A percentile compares a stretch with the other conserved stretches of the same genome.
These are phyloP conservation scores for Candolleomyces efflorescens DNA, from an alignment of 768 basidiomycete genomes.

Conservation along the genomic window DNA sequence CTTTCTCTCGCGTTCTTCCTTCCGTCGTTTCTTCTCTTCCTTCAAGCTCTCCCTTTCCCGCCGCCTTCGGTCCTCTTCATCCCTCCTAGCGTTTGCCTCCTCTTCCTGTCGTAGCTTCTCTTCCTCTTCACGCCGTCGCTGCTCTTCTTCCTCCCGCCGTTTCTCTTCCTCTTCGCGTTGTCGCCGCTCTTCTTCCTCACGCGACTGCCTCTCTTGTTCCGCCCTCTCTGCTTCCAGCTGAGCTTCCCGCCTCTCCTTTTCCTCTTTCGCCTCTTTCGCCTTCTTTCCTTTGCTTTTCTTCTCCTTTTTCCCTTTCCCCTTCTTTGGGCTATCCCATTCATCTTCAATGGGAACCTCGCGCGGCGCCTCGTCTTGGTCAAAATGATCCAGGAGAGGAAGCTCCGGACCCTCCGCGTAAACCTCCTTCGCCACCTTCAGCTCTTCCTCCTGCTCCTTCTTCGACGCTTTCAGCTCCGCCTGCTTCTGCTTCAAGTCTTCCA, in stretches of 20 bases:
- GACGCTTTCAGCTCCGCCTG: not conserved
- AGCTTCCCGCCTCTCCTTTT: constrained; percentile 8
- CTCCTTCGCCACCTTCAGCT: not conserved
- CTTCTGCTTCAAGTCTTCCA: constrained; percentile 6
- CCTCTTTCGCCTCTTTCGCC: constrained; percentile 7
- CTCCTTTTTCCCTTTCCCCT: constrained; percentile 11
- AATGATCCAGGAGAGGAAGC: not conserved
- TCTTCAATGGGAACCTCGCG: constrained; percentile 8
- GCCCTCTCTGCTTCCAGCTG: constrained; percentile 9
- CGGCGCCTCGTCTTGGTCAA: no score
- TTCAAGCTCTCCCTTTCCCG: constrained; percentile 16
- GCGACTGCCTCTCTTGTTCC: constrained; percentile 12
- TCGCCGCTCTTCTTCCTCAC: constrained; percentile 15
- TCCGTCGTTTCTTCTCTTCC: constrained; percentile 10
- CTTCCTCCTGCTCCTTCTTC: constrained; percentile 9
- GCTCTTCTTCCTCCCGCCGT: constrained; percentile 10
- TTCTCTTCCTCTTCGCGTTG: constrained; percentile 10
- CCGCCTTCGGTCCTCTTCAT: constrained; percentile 15
- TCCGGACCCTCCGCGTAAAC: not conserved
- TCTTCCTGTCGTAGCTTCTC: constrained; percentile 13
- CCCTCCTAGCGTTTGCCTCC: constrained; percentile 12
- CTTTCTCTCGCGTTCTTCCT: constrained; percentile 14
- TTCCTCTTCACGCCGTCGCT: constrained; percentile 10
- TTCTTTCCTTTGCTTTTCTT: constrained; percentile 5
- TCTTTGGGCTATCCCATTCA: constrained; percentile 11